A percentile compares a stretch with the other conserved stretches of the same genome.
phyloP scores from a whole-genome alignment of 2,329 filamentous ascomycete species.

The Sordariomycetes sp. region DNA sequence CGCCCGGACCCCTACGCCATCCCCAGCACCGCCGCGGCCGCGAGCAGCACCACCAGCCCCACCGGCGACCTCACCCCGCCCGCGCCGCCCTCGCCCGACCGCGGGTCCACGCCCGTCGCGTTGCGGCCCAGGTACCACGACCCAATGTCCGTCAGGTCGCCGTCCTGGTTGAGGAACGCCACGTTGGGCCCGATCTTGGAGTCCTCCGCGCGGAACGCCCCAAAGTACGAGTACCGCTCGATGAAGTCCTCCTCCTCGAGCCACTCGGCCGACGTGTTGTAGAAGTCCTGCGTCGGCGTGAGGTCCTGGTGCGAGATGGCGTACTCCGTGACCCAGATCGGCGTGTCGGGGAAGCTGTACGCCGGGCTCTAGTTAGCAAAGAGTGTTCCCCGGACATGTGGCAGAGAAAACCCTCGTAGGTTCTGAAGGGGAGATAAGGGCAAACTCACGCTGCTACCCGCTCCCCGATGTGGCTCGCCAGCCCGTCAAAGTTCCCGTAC shows the following conservation, averaged over 20 bases:
- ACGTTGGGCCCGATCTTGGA: slow-evolving; percentile 68
- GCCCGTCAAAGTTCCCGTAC: slow-evolving; percentile 59
- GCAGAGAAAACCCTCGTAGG: neutral
- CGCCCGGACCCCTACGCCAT: neutral
- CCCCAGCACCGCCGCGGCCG: neutral
- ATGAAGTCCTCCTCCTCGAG: slow-evolving; percentile 50
- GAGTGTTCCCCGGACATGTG: neutral
- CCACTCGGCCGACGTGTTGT: slow-evolving; percentile 54
- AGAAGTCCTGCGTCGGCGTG: slow-evolving; percentile 50
- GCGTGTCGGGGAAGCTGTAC: slow-evolving; percentile 43
- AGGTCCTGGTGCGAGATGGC: slow-evolving; percentile 49
- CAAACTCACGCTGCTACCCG: slow-evolving; percentile 20
- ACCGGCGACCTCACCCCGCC: neutral
- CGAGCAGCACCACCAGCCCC: neutral
- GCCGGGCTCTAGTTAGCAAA: neutral
- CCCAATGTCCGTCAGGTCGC: slow-evolving; percentile 64
- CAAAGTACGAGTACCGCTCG: slow-evolving; percentile 65
- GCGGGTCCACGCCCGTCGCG: slow-evolving; percentile 32
- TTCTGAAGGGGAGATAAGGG: neutral
- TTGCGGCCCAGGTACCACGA: slow-evolving; percentile 60
- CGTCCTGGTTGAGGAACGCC: slow-evolving; percentile 57
- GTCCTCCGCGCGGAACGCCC: slow-evolving; percentile 56
- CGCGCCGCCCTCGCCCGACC: slow-evolving; percentile 6
- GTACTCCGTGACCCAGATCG: slow-evolving; percentile 74
- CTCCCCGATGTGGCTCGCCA: slow-evolving; percentile 56